These are phyloP conservation scores for Stephanodiscus minutulus DNA, from an alignment of 108 stramenopile genomes.

Conservation along the genomic window DNA sequence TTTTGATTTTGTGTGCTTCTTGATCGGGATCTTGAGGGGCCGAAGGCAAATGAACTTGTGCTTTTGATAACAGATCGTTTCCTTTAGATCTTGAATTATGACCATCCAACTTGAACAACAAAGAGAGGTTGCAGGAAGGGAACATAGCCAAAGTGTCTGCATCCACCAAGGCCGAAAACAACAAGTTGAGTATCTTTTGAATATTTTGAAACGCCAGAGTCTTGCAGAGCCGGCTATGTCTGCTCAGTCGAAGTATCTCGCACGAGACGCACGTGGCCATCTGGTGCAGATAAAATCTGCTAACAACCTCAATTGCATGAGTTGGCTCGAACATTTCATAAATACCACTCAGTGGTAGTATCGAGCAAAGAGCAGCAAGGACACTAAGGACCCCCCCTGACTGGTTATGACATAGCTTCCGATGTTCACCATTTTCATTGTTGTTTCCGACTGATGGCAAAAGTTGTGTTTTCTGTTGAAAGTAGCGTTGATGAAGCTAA, in stretches of 20 bases:
- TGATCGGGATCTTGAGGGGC: conserved; percentile 17
- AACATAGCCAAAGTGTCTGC: conserved; percentile 27
- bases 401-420: conserved; percentile 21
- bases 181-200: conserved; percentile 18
- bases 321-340: conserved; percentile 13
- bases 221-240: conserved; percentile 11
- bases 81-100: conserved; percentile 27
- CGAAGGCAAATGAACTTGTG: not conserved
- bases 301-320: conserved; percentile 1
- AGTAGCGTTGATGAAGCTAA: not conserved
- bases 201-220: conserved; percentile 10
- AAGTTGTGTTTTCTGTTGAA: conserved; percentile 13
- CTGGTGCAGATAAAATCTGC: conserved; percentile 20
- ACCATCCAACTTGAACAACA: conserved; percentile 17
- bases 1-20: conserved; percentile 10
- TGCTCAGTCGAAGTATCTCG: conserved; percentile 35
- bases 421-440: conserved; percentile 6
- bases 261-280: conserved; percentile 29
- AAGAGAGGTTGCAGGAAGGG: conserved; percentile 27
- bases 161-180: conserved; percentile 21
- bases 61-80: conserved; percentile 7
- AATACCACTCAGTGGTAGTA: conserved; percentile 4
- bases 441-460: conserved; percentile 7
- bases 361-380: conserved; percentile 35
- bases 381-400: conserved; percentile 31